These are phyloP conservation scores for Lichtheimia ramosa DNA, from an alignment of 371 early-diverging fungal genomes.

Conservation along the genomic window DNA sequence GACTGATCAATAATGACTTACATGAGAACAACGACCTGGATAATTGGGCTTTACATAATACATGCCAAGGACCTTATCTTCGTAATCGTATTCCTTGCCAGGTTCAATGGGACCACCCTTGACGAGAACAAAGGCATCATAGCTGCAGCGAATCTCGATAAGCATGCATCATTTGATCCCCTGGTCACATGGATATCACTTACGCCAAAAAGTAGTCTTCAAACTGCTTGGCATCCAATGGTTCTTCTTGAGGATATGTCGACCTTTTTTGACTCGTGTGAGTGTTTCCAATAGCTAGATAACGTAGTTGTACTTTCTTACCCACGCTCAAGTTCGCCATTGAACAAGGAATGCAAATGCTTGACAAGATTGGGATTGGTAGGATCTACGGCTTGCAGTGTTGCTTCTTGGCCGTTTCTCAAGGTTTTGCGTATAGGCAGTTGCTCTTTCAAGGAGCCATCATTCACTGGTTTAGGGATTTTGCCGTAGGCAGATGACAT, in stretches of 20 bases:
- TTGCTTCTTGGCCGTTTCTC: slow-evolving; percentile 26
- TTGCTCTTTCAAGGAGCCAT: slow-evolving; percentile 25
- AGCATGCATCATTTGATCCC: background rate
- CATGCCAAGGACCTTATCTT: slow-evolving; percentile 57
- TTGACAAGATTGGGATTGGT: slow-evolving; percentile 32
- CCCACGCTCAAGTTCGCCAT: slow-evolving; percentile 64
- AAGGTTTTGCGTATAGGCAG: slow-evolving; percentile 50
- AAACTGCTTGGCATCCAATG: slow-evolving; percentile 49
- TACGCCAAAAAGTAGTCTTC: slow-evolving; percentile 55
- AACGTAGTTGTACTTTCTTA: slow-evolving; percentile 8
- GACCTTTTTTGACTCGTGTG: slow-evolving; percentile 30
- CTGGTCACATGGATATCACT: background rate
- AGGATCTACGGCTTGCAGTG: slow-evolving; percentile 31
- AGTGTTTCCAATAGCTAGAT: background rate
- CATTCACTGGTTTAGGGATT: slow-evolving; percentile 45
- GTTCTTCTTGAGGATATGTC: slow-evolving; percentile 74
- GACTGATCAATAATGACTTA: slow-evolving; percentile 24
- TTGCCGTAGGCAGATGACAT: slow-evolving; percentile 71
- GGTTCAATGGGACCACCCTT: slow-evolving; percentile 26
- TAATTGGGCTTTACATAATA: slow-evolving; percentile 83
- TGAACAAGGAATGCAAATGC: slow-evolving; percentile 60
- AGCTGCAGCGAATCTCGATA: slow-evolving; percentile 17
- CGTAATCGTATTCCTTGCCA: slow-evolving; percentile 28
- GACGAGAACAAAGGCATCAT: slow-evolving; percentile 59
- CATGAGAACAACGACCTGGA: slow-evolving; percentile 64